A percentile compares a stretch with the other conserved stretches of the same genome.
phyloP scores from a whole-genome alignment of 1,284 basidiomycete species.

The Butyriboletus appendiculatus region DNA sequence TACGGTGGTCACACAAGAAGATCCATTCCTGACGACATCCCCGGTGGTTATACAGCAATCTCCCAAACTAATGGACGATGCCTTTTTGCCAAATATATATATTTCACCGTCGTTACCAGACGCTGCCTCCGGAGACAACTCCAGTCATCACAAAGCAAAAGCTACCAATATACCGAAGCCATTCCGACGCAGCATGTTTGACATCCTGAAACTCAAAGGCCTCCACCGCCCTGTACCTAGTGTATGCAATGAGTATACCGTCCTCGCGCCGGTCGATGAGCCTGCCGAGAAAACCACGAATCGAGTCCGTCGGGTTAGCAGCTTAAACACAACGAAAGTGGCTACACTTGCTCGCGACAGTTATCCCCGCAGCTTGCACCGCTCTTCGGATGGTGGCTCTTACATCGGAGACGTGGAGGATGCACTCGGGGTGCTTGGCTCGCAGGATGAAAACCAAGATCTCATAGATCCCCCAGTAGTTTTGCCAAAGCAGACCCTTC shows the following conservation, averaged over 20 bases:
- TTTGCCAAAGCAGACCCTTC: background rate
- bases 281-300: background rate
- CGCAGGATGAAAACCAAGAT: background rate
- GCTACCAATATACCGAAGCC: slow-evolving; percentile 11
- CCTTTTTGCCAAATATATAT: slow-evolving; percentile 4
- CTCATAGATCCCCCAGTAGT: background rate
- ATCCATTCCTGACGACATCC: slow-evolving; percentile 22
- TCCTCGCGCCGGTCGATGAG: background rate
- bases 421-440: background rate
- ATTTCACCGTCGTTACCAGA: slow-evolving; percentile 2
- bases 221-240: slow-evolving; percentile 1
- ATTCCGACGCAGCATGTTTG: slow-evolving; percentile 32
- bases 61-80: background rate
- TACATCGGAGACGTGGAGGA: background rate
- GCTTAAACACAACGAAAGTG: background rate
- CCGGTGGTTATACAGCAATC: background rate
- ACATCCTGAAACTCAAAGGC: slow-evolving; percentile 24
- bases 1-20: slow-evolving; percentile 25
- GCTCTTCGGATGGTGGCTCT: slow-evolving; percentile 6
- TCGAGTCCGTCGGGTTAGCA: background rate
- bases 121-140: background rate
- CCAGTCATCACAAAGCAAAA: background rate
- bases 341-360: background rate
- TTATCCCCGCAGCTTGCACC: background rate
- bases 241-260: background rate